Percentiles rank a stretch among this genome's conserved stretches.
phyloP scores from a whole-genome alignment of 2,329 filamentous ascomycete genomes.

The Fusarium sp. region DNA sequence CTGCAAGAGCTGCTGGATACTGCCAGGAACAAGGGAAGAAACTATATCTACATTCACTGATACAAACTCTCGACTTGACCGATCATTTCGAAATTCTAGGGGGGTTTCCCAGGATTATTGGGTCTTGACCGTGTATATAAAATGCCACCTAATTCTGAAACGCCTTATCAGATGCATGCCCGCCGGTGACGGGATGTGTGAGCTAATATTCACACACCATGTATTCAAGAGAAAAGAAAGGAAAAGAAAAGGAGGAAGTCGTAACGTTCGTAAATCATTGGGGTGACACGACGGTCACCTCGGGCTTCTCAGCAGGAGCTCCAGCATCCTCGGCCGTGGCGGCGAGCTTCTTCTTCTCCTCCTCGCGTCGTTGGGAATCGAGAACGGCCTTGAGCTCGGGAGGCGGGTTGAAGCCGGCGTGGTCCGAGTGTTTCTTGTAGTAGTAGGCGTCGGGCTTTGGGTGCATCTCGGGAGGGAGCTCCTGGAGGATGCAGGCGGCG shows the following conservation, averaged over 20 bases:
- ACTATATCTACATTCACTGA: conserved; percentile 3
- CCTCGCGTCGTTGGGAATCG: conserved; percentile 65
- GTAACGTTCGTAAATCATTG: conserved; percentile 42
- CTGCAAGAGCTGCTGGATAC: not conserved
- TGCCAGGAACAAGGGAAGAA: not conserved
- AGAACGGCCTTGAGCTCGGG: conserved; percentile 68
- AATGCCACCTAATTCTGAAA: conserved; percentile 44
- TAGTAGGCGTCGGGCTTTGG: conserved; percentile 79
- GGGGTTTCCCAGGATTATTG: conserved; percentile 24
- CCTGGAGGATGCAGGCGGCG: conserved; percentile 76
- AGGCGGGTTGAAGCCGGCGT: conserved; percentile 80
- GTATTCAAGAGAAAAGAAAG: conserved; percentile 1
- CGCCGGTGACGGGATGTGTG: conserved; percentile 27
- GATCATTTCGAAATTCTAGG: conserved; percentile 18
- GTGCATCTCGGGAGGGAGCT: conserved; percentile 76
- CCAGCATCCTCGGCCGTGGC: conserved; percentile 36
- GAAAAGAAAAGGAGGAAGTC: conserved; percentile 20
- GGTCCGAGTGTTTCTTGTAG: conserved; percentile 92
- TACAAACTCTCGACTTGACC: conserved; percentile 4
- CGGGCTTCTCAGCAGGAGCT: conserved; percentile 39
- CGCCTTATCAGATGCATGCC: conserved; percentile 46
- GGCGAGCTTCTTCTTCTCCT: conserved; percentile 52
- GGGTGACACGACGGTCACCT: conserved; percentile 43
- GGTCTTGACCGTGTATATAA: conserved; percentile 27
- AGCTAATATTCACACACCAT: conserved; percentile 24